A percentile compares a stretch with the other conserved stretches of the same genome.
These are phyloP conservation scores for Gossypium gossypioides DNA, from an alignment of 441 rosid genomes.

Conservation along the genomic window DNA sequence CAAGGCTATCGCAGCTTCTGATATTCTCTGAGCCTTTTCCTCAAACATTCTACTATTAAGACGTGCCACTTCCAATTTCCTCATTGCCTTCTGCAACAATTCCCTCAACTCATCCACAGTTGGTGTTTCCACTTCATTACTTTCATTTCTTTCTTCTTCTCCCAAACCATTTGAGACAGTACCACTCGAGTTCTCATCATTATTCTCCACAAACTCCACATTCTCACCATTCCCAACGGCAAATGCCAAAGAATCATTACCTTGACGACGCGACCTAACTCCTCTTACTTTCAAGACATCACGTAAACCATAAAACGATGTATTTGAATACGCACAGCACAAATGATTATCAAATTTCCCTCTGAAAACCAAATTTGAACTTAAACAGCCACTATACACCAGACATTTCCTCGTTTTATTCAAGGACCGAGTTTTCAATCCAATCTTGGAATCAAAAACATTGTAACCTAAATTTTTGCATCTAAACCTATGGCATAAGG, in stretches of 20 bases:
- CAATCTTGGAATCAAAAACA: constrained; percentile 22
- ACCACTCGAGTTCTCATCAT: constrained; percentile 25
- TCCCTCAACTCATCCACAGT: constrained; percentile 57
- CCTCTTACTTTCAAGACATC: constrained; percentile 27
- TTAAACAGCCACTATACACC: constrained; percentile 18
- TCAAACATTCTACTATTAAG: constrained; percentile 73
- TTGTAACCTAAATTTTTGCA: constrained; percentile 28
- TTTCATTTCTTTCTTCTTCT: constrained; percentile 34
- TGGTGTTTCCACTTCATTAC: constrained; percentile 28
- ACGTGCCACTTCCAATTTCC: constrained; percentile 67
- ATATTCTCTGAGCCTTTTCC: constrained; percentile 80
- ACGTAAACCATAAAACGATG: constrained; percentile 19
- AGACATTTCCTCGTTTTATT: constrained; percentile 25
- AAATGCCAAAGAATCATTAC: constrained; percentile 54
- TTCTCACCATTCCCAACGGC: constrained; percentile 45
- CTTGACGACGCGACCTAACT: constrained; percentile 38
- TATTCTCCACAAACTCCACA: constrained; percentile 33
- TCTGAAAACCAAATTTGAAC: constrained; percentile 24
- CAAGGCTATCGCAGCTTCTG: constrained; percentile 79
- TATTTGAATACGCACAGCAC: constrained; percentile 16
- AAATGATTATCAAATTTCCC: constrained; percentile 20
- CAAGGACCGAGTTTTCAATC: constrained; percentile 20
- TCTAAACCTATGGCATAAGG: constrained; percentile 28
- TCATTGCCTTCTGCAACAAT: constrained; percentile 43
- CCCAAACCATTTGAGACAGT: constrained; percentile 21